Evolutionary conservation across 2,329 filamentous ascomycete genomes (phyloP).

Genomic region (Colletotrichum trifolii): DNA sequence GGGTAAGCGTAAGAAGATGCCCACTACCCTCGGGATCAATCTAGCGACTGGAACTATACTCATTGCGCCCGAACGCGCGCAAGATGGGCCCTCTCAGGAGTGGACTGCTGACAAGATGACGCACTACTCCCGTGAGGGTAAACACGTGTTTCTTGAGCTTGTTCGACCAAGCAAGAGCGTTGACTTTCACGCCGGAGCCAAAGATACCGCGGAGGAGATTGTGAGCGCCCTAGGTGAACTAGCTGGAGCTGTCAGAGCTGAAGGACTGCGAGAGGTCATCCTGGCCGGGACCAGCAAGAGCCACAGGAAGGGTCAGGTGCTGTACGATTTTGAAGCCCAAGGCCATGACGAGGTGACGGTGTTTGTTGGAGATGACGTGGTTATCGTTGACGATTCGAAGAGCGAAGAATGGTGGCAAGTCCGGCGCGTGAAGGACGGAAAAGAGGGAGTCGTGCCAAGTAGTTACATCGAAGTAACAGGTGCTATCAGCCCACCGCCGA

Average conservation of each 20-base stretch:
- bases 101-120: conserved; percentile 96
- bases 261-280: conserved; percentile 85
- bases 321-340: conserved; percentile 97
- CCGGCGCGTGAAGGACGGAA: conserved; percentile 87
- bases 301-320: conserved; percentile 84
- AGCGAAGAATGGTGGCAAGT: conserved; percentile 99
- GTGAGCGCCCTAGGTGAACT: conserved; percentile 88
- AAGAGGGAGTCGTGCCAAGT: conserved; percentile 95
- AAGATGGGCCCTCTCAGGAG: conserved; percentile 87
- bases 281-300: conserved; percentile 76
- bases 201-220: conserved; percentile 96
- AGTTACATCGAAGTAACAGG: conserved; percentile 94
- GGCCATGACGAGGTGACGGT: conserved; percentile 97
- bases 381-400: conserved; percentile 88
- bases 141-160: conserved; percentile 96
- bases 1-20: conserved; percentile 98
- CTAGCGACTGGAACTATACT: conserved; percentile 88
- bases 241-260: conserved; percentile 85
- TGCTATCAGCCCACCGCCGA: conserved; percentile 62
- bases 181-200: conserved; percentile 96
- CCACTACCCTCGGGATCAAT: conserved; percentile 95
- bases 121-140: conserved; percentile 98
- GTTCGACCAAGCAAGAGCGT: conserved; percentile 92
- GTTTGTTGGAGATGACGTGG: conserved; percentile 86
- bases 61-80: conserved; percentile 86